Conservation (phyloP, 345 rosid species). For the Populus deltoides region DNA sequence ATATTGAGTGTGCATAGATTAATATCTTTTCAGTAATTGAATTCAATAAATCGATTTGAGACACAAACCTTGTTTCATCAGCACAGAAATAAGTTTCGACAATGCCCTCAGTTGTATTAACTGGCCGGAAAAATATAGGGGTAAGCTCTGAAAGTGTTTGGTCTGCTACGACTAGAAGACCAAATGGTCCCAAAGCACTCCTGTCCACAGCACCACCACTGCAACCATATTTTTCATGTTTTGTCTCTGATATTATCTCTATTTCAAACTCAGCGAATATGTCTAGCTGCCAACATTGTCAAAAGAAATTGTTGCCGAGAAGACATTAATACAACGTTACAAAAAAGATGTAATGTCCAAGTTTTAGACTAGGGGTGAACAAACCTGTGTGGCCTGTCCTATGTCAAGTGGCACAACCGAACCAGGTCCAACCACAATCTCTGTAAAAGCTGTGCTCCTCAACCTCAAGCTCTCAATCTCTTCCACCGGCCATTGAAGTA, state of each 20-base stretch:
- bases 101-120: slow-evolving; percentile 33
- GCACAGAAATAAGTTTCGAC: slow-evolving; percentile 58
- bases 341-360: neutral
- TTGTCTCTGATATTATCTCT: slow-evolving; percentile 28
- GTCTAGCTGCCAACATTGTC: slow-evolving; percentile 29
- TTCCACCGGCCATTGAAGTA: slow-evolving; percentile 86
- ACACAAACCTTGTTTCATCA: slow-evolving; percentile 65
- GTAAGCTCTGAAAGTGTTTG: slow-evolving; percentile 68
- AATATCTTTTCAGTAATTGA: too few species aligned
- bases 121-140: slow-evolving; percentile 61
- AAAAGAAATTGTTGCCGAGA: neutral
- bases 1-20: too few species aligned
- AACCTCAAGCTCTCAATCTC: slow-evolving; percentile 75
- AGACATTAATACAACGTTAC: neutral
- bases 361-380: neutral
- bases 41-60: neutral
- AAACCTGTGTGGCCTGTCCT: slow-evolving; percentile 61
- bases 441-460: slow-evolving; percentile 41
- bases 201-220: slow-evolving; percentile 50
- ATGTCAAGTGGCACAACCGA: slow-evolving; percentile 53
- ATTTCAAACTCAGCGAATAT: slow-evolving; percentile 54
- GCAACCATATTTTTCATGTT: slow-evolving; percentile 36
- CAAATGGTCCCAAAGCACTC: slow-evolving; percentile 74
- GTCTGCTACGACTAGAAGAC: slow-evolving; percentile 65
- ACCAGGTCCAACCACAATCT: slow-evolving; percentile 54